A percentile compares a stretch with the other conserved stretches of the same genome.
phyloP scores from a whole-genome alignment of 2,329 filamentous ascomycete genomes.

The Colletotrichum salicis region DNA sequence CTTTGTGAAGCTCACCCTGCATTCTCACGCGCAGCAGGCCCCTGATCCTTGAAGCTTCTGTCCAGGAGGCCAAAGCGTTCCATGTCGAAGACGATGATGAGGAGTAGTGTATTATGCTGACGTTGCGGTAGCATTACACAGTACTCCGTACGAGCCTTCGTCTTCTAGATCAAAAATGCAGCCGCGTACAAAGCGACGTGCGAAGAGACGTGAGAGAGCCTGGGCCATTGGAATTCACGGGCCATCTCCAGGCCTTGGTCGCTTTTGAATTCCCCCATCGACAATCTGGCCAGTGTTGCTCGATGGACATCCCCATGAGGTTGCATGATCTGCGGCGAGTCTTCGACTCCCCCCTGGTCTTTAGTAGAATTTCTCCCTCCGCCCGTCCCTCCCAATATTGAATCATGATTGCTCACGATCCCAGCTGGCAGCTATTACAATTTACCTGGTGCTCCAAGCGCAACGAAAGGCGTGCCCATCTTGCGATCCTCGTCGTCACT shows the following conservation, averaged over 20 bases:
- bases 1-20: background rate
- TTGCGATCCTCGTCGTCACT: background rate
- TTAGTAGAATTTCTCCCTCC: background rate
- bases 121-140: background rate
- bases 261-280: background rate
- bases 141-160: background rate
- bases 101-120: background rate
- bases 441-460: background rate
- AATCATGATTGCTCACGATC: background rate
- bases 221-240: background rate
- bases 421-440: background rate
- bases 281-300: conserved; percentile 2
- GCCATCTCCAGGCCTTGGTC: background rate
- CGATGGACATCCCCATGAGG: background rate
- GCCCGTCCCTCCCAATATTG: background rate
- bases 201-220: background rate
- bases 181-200: background rate
- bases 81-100: background rate
- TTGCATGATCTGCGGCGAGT: conserved; percentile 20
- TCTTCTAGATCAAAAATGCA: background rate
- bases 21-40: background rate
- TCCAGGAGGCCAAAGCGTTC: conserved; percentile 7
- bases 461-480: background rate
- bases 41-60: background rate
- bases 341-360: background rate